Evolutionary conservation across 768 basidiomycete genomes (phyloP), one percentile per base, ranked within the genome.

Genomic region (Leucocoprinus sp.): DNA sequence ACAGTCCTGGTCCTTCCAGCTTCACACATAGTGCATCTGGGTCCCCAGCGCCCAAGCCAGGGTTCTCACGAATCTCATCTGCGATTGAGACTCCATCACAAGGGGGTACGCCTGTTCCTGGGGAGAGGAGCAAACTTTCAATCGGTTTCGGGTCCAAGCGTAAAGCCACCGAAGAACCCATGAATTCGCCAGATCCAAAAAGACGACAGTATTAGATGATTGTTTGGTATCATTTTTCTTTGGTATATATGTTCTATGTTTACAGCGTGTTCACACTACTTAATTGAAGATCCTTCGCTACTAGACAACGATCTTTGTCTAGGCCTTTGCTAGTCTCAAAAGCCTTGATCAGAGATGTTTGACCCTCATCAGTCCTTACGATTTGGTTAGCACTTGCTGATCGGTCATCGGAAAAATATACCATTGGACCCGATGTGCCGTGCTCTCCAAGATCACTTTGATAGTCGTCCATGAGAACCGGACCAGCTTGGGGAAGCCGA

Each of bases 381-480:
- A 31, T 19, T 8, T 31, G 42, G 15, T 21, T 9, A 24, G 21
- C 31, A 15, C n/a, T 8, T 1, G n/a, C 14, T 19, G 29, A 34
- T 15, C 17, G 22, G 21, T 40, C 15, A 26, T n/a, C 46, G 24
- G 21, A 27, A 26, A 19, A 57, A 45, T 60, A 15, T 21, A 93
- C 95, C 96, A 99, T 66, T 85, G 78, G 8, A 88, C 80, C 1
- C 69, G 55, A 59, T 90, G 83, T 0, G 76, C 95, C 29, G 78
- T 68, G 57, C 87, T 87, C 40, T 95, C 91, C 12, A 99, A 65
- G 2, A 81, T 60, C 1, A 88, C 75, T 58, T 92, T 93, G 50
- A 93, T 80, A 0, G 96, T 96, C 2, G 88, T 81, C 96, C 96
- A 99, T 1, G 88, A 92, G 65, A 98, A 98, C 14, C 96, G 79